Base-by-base conservation (phyloP, 306 rosid species). In the Begonia peltatifolia region DNA sequence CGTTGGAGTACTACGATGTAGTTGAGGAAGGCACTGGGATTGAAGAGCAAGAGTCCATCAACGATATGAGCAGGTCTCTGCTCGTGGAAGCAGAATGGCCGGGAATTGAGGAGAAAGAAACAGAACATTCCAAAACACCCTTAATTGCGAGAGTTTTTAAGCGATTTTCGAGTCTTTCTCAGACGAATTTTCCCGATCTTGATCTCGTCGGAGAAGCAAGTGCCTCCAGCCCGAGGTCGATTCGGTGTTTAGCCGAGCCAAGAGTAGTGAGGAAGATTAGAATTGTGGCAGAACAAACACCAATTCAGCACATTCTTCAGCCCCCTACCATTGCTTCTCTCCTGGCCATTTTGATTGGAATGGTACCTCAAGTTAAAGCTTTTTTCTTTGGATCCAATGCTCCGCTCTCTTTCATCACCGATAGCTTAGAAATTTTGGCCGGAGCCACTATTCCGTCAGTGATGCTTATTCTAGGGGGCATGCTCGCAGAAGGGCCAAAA, bases 81-180 rank as follows among this genome's bases (percentile, higher is more conserved):
- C 93, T 88, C 61, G 86, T 84, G 6, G 96, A 88, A 75, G 96
- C 96, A 25, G 96, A 88, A 62, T 88, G 96, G 96, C 96, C 94
- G 2, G 93, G 88, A n/a, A 84, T 88, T 43, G 94, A 84, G 70
- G 87, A 84, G 53, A 84, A 84, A 62, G 96, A 73, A 73, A 84
- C 94, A 11, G 94, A 77, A 58, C 86, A 81, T 69, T 88, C 82
- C 55, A 84, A 84, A 76, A 69, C 80, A 30, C 86, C 94, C 56
- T 84, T 73, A 47, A 81, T 81, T 63, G 94, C 94, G 22, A 65
- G 80, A 67, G 16, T 75, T 51, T 81, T 87, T 53, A 66, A 73
- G 38, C 74, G 69, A 71, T 58, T 79, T 58, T 81, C 94, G 0
- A 71, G 50, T 48, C 63, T 62, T 64, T 78, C 94, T 0, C 54